Evolutionary conservation across 768 basidiomycete genomes (phyloP).

Genomic region (Lactarius sanguifluus): DNA sequence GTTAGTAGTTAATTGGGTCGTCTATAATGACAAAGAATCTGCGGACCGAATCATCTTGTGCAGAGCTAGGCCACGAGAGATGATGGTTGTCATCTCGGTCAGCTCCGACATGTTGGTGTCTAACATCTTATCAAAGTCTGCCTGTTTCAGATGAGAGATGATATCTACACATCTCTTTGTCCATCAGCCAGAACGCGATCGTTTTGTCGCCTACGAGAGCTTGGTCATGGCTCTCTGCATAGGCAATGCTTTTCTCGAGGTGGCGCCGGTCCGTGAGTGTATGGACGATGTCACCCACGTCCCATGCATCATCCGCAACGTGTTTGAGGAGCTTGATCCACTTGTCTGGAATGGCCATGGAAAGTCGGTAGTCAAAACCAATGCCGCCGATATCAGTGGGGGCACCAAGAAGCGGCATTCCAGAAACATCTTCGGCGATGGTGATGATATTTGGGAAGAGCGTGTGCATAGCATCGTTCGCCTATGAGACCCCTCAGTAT

Average conservation of each 20-base stretch:
- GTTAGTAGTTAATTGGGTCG: constrained; percentile 14
- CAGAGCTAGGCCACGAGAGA: constrained; percentile 85
- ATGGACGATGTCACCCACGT: constrained; percentile 80
- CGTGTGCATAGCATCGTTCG: constrained; percentile 85
- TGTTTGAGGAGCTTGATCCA: constrained; percentile 99
- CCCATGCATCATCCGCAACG: constrained; percentile 82
- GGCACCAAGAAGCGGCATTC: constrained; percentile 93
- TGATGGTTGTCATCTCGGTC: constrained; percentile 74
- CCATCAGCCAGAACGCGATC: constrained; percentile 99
- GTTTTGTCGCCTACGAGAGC: constrained; percentile 99
- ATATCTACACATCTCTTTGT: constrained; percentile 96
- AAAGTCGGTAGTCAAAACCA: constrained; percentile 96
- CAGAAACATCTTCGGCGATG: constrained; percentile 98
- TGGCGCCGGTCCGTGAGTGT: constrained; percentile 89
- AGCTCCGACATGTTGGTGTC: constrained; percentile 95
- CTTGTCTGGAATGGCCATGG: constrained; percentile 99
- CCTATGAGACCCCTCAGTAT: constrained; percentile 47
- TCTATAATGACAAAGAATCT: not conserved
- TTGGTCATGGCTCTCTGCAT: constrained; percentile 97
- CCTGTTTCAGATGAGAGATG: not conserved
- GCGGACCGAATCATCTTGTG: constrained; percentile 96
- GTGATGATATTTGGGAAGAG: constrained; percentile 81
- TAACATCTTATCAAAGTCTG: constrained; percentile 34
- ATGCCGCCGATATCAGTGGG: constrained; percentile 82
- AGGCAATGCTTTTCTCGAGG: constrained; percentile 88